phyloP scores from a whole-genome alignment of 768 basidiomycete genomes.

The Termitomyces sp. region DNA sequence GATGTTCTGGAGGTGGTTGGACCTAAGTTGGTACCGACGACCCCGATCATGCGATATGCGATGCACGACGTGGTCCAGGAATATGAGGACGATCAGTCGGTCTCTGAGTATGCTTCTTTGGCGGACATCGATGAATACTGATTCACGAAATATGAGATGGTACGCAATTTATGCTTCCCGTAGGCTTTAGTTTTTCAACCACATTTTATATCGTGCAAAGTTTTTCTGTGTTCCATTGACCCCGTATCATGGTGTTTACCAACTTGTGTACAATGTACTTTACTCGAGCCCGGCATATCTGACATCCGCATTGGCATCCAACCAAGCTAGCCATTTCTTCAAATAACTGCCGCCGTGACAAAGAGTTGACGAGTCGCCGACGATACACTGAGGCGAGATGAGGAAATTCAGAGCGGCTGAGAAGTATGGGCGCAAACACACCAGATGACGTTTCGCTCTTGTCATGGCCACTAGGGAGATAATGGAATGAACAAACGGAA shows the following conservation, averaged over 20 bases:
- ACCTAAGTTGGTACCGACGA: conserved; percentile 69
- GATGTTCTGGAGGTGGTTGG: conserved; percentile 58
- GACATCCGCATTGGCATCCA: conserved; percentile 88
- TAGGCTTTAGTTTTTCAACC: background rate
- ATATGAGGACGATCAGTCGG: conserved; percentile 69
- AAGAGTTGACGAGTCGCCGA: conserved; percentile 93
- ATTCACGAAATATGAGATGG: background rate
- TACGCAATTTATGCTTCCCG: background rate
- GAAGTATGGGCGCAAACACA: conserved; percentile 29
- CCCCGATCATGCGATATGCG: conserved; percentile 78
- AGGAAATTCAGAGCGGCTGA: background rate
- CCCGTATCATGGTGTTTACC: background rate
- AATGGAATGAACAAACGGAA: conserved; percentile 1
- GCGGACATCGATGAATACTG: conserved; percentile 57
- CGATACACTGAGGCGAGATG: conserved; percentile 56
- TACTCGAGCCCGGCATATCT: conserved; percentile 71
- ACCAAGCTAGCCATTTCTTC: conserved; percentile 86
- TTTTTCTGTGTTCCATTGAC: background rate
- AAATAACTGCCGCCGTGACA: conserved; percentile 78
- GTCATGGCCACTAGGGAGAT: conserved; percentile 78
- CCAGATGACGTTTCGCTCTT: conserved; percentile 80
- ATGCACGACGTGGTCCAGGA: conserved; percentile 83
- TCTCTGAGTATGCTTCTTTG: conserved; percentile 76
- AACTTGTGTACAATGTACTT: background rate
- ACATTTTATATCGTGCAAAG: background rate